phyloP scores from a whole-genome alignment of 768 basidiomycete genomes.

The Boletus barrowsii region DNA sequence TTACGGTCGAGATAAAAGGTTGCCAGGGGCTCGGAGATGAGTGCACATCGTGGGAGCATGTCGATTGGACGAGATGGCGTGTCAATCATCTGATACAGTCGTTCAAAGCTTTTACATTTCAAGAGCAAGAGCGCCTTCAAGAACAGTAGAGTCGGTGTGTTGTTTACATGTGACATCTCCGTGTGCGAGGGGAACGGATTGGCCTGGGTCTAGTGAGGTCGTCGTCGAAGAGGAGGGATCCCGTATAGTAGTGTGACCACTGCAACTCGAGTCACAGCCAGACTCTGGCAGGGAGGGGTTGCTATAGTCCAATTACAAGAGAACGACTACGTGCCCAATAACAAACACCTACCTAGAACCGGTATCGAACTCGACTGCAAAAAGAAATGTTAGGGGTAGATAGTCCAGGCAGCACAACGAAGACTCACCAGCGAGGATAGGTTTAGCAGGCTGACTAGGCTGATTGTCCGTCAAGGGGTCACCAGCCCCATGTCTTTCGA shows the following conservation, averaged over 20 bases:
- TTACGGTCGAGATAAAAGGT: too few species aligned
- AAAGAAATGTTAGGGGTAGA: background rate
- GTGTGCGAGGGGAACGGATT: constrained; percentile 31
- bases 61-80: too few species aligned
- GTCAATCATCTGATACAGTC: too few species aligned
- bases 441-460: background rate
- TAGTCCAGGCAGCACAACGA: background rate
- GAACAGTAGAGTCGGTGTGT: constrained; percentile 32
- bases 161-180: constrained; percentile 38
- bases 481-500: background rate
- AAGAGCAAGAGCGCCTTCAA: too few species aligned
- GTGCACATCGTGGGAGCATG: too few species aligned
- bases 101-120: too few species aligned
- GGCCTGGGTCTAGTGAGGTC: constrained; percentile 18
- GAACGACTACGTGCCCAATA: background rate
- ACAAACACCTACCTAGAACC: constrained; percentile 18
- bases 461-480: background rate
- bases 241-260: constrained; percentile 23
- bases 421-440: constrained; percentile 6
- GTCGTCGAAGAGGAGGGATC: constrained; percentile 24
- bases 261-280: constrained; percentile 20
- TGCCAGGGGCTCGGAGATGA: too few species aligned
- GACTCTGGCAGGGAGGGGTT: constrained; percentile 11
- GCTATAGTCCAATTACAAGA: constrained; percentile 4
- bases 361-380: constrained; percentile 28